phyloP scores from a whole-genome alignment of 257 asterid species.

The Fraxinus americana region DNA sequence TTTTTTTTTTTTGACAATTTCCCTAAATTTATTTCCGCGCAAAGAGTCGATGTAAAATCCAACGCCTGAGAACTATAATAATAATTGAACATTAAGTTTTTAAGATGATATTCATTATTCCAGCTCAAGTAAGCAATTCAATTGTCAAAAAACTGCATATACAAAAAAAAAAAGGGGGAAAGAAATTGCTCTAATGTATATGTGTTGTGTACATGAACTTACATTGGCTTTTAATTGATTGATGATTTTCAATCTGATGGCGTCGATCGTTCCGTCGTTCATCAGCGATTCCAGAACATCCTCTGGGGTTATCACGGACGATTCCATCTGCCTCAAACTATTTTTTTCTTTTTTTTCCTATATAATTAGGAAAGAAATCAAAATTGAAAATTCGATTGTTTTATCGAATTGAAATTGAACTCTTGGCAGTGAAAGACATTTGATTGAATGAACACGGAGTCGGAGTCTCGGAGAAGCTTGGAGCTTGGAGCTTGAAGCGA shows the following conservation, averaged over 20 bases:
- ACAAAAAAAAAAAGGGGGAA: not conserved
- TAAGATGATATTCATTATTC: not conserved
- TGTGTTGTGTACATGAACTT: slow-evolving; percentile 22
- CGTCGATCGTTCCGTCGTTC: slow-evolving; percentile 94
- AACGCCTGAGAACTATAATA: not conserved
- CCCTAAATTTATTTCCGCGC: not conserved
- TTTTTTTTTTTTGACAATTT: not conserved
- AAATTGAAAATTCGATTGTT: too few relatives aligned
- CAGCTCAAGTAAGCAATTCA: not conserved
- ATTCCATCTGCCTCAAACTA: slow-evolving; percentile 36
- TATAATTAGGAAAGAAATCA: not conserved
- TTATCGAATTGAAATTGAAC: not conserved
- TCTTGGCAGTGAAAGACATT: not conserved
- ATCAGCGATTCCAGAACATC: slow-evolving; percentile 88
- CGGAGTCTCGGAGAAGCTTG: not conserved
- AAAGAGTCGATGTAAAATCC: not conserved
- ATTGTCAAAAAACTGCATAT: too few relatives aligned
- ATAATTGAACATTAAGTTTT: not conserved
- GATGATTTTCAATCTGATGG: slow-evolving; percentile 81
- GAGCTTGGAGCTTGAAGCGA: not conserved
- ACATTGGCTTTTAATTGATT: slow-evolving; percentile 93
- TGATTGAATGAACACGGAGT: not conserved
- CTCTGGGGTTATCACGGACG: slow-evolving; percentile 74
- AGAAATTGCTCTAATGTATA: not conserved
- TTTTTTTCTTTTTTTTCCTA: not conserved